phyloP scores from a whole-genome alignment of 2,329 filamentous ascomycete genomes.

The Pochonia chlamydosporia region DNA sequence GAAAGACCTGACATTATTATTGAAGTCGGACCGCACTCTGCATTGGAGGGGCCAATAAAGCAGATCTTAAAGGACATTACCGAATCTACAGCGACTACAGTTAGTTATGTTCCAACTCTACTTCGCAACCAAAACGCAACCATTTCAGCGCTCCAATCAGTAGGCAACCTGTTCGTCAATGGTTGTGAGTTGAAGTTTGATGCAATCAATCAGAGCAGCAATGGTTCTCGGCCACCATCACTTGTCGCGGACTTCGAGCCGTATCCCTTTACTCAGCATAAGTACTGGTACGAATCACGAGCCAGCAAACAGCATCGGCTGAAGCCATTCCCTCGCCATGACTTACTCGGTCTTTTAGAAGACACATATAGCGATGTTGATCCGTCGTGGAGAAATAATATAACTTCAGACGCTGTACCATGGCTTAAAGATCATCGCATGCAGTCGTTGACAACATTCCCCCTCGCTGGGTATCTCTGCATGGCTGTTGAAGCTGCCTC shows the following conservation, averaged over 20 bases:
- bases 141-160: constrained; percentile 36
- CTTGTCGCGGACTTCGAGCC: constrained; percentile 38
- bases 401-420: constrained; percentile 43
- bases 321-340: constrained; percentile 34
- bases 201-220: constrained; percentile 35
- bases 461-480: constrained; percentile 45
- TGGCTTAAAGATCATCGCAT: constrained; percentile 55
- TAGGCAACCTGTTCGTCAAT: constrained; percentile 38
- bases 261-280: constrained; percentile 42
- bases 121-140: constrained; percentile 46
- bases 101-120: constrained; percentile 40
- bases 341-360: constrained; percentile 40
- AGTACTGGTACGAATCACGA: constrained; percentile 43
- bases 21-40: constrained; percentile 44
- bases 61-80: constrained; percentile 42
- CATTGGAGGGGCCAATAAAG: constrained; percentile 43
- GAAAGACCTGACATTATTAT: constrained; percentile 23
- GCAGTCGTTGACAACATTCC: constrained; percentile 50
- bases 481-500: constrained; percentile 44
- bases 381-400: constrained; percentile 42
- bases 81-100: constrained; percentile 30
- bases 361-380: constrained; percentile 38
- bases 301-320: constrained; percentile 35
- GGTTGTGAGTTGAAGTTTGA: constrained; percentile 38
- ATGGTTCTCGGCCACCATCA: constrained; percentile 6